Evolutionary conservation across 202 grass and related monocot species (phyloP).

Genomic region (Setaria viridis): DNA sequence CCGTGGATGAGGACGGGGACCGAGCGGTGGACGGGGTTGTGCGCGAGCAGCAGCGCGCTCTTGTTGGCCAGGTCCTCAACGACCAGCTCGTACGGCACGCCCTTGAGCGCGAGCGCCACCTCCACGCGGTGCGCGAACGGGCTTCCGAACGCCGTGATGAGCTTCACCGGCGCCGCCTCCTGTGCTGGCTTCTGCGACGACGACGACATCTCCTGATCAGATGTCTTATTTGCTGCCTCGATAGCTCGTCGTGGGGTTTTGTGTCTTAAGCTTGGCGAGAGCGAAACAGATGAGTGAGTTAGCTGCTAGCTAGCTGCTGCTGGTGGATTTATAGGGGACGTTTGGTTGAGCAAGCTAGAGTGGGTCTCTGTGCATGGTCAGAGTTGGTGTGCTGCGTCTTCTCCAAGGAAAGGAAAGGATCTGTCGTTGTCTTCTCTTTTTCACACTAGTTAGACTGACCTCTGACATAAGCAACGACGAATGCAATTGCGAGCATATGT

Average conservation of each 20-base stretch:
- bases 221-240: background rate
- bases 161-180: background rate
- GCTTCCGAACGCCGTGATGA: constrained; percentile 35
- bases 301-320: background rate
- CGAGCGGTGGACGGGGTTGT: constrained; percentile 42
- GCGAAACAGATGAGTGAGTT: background rate
- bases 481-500: background rate
- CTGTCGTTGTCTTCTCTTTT: background rate
- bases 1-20: constrained; percentile 45
- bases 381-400: background rate
- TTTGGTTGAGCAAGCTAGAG: background rate
- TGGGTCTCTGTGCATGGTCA: background rate
- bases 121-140: constrained; percentile 38
- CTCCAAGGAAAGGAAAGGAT: background rate
- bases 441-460: background rate
- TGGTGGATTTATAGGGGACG: background rate
- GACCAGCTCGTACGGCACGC: constrained; percentile 57
- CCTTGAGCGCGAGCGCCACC: constrained; percentile 56
- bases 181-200: background rate
- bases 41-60: constrained; percentile 15
- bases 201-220: background rate
- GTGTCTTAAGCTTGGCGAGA: background rate
- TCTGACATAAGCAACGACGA: background rate
- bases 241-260: background rate
- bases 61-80: constrained; percentile 48